Evolutionary conservation across 2,329 filamentous ascomycete genomes (phyloP).

Genomic region (Neonectria sp.): DNA sequence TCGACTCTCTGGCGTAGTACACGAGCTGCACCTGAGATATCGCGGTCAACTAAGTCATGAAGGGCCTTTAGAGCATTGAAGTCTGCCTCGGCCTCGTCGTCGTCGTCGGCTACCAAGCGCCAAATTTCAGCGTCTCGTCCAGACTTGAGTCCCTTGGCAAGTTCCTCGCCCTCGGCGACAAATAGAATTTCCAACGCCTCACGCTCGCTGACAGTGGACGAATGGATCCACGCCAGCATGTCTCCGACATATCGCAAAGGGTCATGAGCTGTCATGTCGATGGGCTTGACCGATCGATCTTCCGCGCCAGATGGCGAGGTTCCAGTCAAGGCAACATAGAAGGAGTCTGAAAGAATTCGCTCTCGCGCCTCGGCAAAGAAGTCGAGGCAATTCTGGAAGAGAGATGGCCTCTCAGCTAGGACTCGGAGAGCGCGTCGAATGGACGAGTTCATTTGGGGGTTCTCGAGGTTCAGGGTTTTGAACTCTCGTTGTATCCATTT

Average conservation of each 20-base stretch:
- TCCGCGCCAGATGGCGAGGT: constrained; percentile 69
- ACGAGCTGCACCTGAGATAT: constrained; percentile 84
- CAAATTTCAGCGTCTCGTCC: constrained; percentile 89
- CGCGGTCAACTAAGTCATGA: constrained; percentile 88
- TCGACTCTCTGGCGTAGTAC: constrained; percentile 92
- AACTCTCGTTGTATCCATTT: constrained; percentile 96
- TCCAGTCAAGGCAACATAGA: constrained; percentile 90
- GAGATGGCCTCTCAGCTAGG: constrained; percentile 87
- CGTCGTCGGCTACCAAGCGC: constrained; percentile 73
- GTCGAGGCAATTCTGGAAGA: constrained; percentile 95
- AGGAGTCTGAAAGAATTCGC: constrained; percentile 87
- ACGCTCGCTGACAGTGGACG: constrained; percentile 91
- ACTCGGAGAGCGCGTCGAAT: constrained; percentile 89
- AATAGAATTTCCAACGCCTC: constrained; percentile 95
- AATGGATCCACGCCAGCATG: constrained; percentile 98
- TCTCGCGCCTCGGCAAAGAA: constrained; percentile 94
- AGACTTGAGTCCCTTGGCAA: constrained; percentile 84
- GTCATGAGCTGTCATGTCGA: constrained; percentile 94
- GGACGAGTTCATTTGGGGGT: constrained; percentile 89
- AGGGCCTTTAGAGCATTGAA: constrained; percentile 89
- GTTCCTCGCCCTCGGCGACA: constrained; percentile 89
- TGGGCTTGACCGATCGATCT: constrained; percentile 82
- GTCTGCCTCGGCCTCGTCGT: constrained; percentile 65
- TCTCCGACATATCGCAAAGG: constrained; percentile 93
- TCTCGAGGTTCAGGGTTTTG: constrained; percentile 92